phyloP scores from a whole-genome alignment of 345 rosid genomes.

The Erucastrum elatum region DNA sequence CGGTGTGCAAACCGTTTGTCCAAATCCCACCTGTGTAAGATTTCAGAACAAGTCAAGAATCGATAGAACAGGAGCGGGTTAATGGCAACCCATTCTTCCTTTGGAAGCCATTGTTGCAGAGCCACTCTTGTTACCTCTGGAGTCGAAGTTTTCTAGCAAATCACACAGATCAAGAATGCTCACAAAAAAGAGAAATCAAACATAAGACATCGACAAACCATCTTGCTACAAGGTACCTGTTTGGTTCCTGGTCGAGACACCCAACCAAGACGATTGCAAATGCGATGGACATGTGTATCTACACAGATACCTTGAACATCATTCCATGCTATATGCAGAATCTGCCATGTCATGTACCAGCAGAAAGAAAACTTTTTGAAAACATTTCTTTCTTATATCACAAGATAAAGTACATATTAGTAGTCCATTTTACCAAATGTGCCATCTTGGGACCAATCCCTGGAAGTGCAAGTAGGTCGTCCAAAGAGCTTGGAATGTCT shows the following conservation, averaged over 20 bases:
- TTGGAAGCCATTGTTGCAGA: constrained; percentile 92
- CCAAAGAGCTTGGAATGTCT: constrained; percentile 85
- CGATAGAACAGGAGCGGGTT: constrained; percentile 51
- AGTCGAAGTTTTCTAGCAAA: constrained; percentile 62
- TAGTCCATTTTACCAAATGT: constrained; percentile 30
- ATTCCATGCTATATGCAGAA: constrained; percentile 90
- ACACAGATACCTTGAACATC: constrained; percentile 93
- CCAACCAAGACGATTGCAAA: constrained; percentile 97
- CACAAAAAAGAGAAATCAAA: not conserved
- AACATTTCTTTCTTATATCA: constrained; percentile 2
- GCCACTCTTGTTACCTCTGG: constrained; percentile 95
- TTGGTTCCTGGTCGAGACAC: constrained; percentile 70
- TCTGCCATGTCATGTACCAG: constrained; percentile 48
- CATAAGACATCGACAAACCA: not conserved
- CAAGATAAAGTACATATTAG: not conserved
- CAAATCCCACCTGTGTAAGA: constrained; percentile 71
- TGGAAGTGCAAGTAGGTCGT: constrained; percentile 79
- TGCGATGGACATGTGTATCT: constrained; percentile 95
- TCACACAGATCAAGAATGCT: constrained; percentile 9
- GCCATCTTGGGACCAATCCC: constrained; percentile 96
- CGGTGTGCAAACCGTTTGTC: constrained; percentile 92
- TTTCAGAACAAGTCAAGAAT: not conserved
- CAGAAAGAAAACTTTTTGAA: not conserved
- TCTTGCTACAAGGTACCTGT: constrained; percentile 45
- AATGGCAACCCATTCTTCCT: constrained; percentile 88